These are phyloP conservation scores for Mortierella sp. DNA, from an alignment of 371 early-diverging fungal genomes.

Conservation along the genomic window DNA sequence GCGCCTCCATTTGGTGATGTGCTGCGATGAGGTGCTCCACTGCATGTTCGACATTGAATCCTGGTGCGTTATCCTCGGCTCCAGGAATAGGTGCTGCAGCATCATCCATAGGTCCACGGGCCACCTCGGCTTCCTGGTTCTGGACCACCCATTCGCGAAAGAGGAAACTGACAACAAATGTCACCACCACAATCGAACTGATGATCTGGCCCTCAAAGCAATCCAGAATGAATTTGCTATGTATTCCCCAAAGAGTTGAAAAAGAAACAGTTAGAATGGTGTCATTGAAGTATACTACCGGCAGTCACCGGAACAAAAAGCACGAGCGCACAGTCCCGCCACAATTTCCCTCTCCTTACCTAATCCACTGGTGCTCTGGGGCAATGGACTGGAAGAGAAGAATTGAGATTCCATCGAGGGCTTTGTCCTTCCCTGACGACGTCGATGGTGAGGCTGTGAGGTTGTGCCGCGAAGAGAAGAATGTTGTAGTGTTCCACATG, in stretches of 20 bases:
- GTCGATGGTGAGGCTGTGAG: conserved; percentile 1
- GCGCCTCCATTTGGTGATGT: conserved; percentile 53
- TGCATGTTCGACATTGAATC: conserved; percentile 48
- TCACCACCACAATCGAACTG: conserved; percentile 78
- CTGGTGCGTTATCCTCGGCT: conserved; percentile 25
- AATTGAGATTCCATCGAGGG: conserved; percentile 23
- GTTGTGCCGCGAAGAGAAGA: conserved; percentile 24
- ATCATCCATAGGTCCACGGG: conserved; percentile 19
- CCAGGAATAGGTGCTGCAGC: conserved; percentile 6
- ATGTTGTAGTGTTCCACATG: conserved; percentile 43
- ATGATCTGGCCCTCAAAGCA: conserved; percentile 93
- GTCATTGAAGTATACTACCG: neutral
- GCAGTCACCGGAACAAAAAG: neutral
- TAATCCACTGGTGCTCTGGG: conserved; percentile 47
- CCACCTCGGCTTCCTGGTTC: conserved; percentile 66
- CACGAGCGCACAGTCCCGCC: neutral
- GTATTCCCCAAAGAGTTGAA: neutral
- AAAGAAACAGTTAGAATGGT: neutral
- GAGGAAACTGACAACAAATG: conserved; percentile 83
- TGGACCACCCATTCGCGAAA: conserved; percentile 91
- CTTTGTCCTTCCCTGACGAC: conserved; percentile 6
- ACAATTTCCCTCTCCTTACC: conserved; percentile 15
- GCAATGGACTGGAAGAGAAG: conserved; percentile 26
- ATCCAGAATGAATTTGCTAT: conserved; percentile 79
- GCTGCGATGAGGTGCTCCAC: conserved; percentile 53